phyloP scores from a whole-genome alignment of 257 asterid genomes.

The Petunia secreta region DNA sequence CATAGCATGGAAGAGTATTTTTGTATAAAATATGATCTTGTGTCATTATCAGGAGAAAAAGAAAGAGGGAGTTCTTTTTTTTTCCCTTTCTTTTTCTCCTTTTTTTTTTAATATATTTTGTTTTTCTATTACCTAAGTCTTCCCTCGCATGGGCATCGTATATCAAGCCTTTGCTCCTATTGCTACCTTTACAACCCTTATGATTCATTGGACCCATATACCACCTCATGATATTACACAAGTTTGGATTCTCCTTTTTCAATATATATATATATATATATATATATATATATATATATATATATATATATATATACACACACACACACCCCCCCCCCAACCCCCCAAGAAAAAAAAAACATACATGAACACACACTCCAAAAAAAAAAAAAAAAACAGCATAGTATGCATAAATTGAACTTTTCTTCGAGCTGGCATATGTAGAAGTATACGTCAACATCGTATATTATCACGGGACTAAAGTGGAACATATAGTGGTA shows the following conservation, averaged over 20 bases:
- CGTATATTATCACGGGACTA: background rate
- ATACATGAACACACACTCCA: background rate
- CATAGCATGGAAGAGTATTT: constrained; percentile 39
- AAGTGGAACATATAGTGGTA: background rate
- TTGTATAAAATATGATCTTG: constrained; percentile 29
- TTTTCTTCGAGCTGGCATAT: constrained; percentile 2
- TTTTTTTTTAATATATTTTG: background rate
- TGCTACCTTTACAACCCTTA: constrained; percentile 48
- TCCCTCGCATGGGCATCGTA: constrained; percentile 36
- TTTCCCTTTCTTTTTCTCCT: background rate
- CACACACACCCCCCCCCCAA: background rate
- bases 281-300: background rate
- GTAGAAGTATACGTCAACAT: constrained; percentile 1
- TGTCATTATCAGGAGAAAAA: constrained; percentile 37
- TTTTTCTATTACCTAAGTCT: background rate
- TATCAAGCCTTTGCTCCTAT: constrained; percentile 28
- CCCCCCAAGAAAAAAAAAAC: background rate
- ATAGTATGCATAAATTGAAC: background rate
- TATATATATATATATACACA: too few relatives aligned
- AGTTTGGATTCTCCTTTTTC: background rate
- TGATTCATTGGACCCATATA: constrained; percentile 48
- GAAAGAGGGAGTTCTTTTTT: background rate
- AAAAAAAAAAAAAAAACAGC: background rate
- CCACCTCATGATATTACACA: constrained; percentile 21
- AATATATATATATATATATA: background rate